phyloP scores from a whole-genome alignment of 1,139 yeast genomes.

The Suhomyces guaymorum region DNA sequence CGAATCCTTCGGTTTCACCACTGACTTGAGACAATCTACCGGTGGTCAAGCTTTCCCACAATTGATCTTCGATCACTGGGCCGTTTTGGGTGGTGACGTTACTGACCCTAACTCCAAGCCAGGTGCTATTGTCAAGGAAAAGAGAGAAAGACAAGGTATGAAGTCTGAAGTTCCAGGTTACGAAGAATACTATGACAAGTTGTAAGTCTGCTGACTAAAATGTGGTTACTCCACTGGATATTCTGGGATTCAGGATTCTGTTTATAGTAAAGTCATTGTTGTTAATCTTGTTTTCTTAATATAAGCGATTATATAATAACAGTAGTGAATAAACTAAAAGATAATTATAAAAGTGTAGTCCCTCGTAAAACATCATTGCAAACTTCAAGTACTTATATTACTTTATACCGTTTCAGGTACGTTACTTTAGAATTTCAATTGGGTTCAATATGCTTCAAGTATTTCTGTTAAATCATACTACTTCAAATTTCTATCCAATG shows the following conservation, averaged over 20 bases:
- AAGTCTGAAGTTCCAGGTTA: constrained; percentile 98
- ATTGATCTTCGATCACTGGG: constrained; percentile 99
- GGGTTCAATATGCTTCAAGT: too few relatives aligned
- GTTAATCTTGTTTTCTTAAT: constrained; percentile 9
- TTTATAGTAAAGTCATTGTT: constrained; percentile 14
- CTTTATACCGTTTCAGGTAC: too few relatives aligned
- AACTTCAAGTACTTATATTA: too few relatives aligned
- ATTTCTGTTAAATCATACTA: too few relatives aligned
- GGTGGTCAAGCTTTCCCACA: constrained; percentile 99
- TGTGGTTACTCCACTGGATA: constrained; percentile 1
- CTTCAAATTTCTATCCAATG: too few relatives aligned
- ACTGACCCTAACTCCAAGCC: constrained; percentile 91
- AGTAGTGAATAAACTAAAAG: not conserved
- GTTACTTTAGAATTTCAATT: too few relatives aligned
- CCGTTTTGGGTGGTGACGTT: constrained; percentile 87
- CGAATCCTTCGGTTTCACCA: constrained; percentile 99
- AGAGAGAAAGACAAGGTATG: constrained; percentile 97
- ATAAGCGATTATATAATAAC: constrained; percentile 7
- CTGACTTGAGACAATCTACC: constrained; percentile 99
- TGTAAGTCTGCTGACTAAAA: constrained; percentile 50
- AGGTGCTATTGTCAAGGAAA: constrained; percentile 84
- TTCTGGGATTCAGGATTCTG: constrained; percentile 9
- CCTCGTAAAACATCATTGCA: too few relatives aligned
- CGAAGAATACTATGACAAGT: constrained; percentile 99
- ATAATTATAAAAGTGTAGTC: too few relatives aligned